Base-by-base conservation (phyloP, 495 filamentous ascomycete species). In the Lophium mytilinum region DNA sequence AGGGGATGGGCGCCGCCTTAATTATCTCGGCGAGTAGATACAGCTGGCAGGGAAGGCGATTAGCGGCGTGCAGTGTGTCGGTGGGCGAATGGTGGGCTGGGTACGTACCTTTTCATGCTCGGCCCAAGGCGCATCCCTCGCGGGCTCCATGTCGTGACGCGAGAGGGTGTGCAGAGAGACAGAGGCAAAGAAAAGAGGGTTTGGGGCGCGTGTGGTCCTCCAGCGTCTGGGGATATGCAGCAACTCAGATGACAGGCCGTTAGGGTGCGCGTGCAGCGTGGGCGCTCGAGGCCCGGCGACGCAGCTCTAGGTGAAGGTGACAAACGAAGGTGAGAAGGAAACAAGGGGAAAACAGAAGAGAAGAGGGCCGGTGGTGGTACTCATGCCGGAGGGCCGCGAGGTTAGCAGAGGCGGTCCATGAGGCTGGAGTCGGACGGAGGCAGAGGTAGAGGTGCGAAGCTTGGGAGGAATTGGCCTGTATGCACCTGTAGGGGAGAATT, bases 11-110 rank as follows among this genome's bases (percentile, higher is more conserved):
- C n/a, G 75, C 75, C 47, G 76, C 76, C 68, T 83, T 84, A 58
- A 85, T 66, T 63, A 85, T 83, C 63, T 83, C 81, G 34, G 79
- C 77, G 52, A 84, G 76, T 52, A 85, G 72, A 62, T 80, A 78
- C 51, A 69, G 66, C 69, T 69, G 41, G n/a, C 45, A 33, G 43
- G 17, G 33, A 18, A 42, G 17, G 49, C 1, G 47, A 55, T 61
- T 58, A 60, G 61, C 51, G 24, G 33, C 43, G 37, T 34, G 52
- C 24, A 52, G 35, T 10, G 21, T 24, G 43, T 40, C 14, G 53
- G 45, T 57, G 56, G 59, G 33, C 30, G 50, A 11, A 36, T 37
- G 30, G 37, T n/a, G 50, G 48, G 34, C 40, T 48, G 19, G 41
- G 50, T 55, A 51, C 76, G 49, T 76, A 84, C 81, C 75, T 79